phyloP scores from a whole-genome alignment of 768 basidiomycete genomes.

The Boletus subparvulus region DNA sequence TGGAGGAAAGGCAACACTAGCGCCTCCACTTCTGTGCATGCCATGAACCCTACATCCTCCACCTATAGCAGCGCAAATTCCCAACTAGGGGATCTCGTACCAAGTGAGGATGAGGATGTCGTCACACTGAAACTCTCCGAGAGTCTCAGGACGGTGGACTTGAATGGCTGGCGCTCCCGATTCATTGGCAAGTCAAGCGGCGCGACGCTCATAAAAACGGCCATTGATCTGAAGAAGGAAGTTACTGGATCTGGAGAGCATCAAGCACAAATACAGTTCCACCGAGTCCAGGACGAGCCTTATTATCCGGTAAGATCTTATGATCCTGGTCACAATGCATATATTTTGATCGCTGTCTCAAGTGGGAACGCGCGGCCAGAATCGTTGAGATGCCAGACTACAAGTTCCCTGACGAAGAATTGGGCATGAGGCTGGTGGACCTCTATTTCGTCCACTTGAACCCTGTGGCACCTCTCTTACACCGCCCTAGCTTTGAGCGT shows the following conservation, averaged over 20 bases:
- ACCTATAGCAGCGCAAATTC: conserved; percentile 1
- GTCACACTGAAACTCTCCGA: conserved; percentile 24
- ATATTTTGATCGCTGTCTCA: not conserved
- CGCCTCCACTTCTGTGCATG: conserved; percentile 12
- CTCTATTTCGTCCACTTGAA: conserved; percentile 65
- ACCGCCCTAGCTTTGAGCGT: conserved; percentile 65
- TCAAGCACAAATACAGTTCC: not conserved
- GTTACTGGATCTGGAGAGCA: conserved; percentile 41
- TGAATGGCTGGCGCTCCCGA: conserved; percentile 10
- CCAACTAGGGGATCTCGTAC: conserved; percentile 20
- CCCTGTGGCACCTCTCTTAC: conserved; percentile 64
- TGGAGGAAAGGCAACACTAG: conserved; percentile 29
- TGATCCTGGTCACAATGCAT: not conserved
- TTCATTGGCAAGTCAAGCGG: conserved; percentile 45
- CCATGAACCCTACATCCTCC: conserved; percentile 14
- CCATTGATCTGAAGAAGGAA: conserved; percentile 59
- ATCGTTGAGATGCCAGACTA: conserved; percentile 30
- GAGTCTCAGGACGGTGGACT: conserved; percentile 21
- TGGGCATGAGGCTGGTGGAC: conserved; percentile 53
- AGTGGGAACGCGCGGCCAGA: conserved; percentile 31
- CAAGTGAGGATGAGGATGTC: conserved; percentile 32
- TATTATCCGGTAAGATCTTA: conserved; percentile 28
- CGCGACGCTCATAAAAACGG: conserved; percentile 42
- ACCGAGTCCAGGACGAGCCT: not conserved
- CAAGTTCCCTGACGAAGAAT: conserved; percentile 49